Evolutionary conservation across 441 rosid genomes (phyloP).

Genomic region (Daphne laureola): DNA sequence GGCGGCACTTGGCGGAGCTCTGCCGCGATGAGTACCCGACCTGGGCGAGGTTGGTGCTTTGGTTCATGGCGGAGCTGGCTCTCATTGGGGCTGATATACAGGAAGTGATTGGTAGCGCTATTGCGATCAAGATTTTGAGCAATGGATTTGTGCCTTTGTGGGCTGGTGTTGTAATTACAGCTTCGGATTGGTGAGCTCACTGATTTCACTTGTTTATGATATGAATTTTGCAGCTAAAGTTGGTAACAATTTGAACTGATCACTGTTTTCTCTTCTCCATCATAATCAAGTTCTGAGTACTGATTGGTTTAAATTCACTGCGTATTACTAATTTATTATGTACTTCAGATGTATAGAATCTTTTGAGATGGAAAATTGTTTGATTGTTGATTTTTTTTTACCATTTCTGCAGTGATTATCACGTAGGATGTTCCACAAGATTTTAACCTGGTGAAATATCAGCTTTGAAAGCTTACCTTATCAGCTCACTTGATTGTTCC

Average conservation of each 20-base stretch:
- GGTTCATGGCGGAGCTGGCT: slow-evolving; percentile 94
- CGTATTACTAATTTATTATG: too few relatives aligned
- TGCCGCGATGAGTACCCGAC: slow-evolving; percentile 89
- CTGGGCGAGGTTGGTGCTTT: slow-evolving; percentile 68
- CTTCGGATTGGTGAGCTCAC: slow-evolving; percentile 71
- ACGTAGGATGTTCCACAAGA: too few relatives aligned
- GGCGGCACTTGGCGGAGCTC: slow-evolving; percentile 87
- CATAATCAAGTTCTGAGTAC: too few relatives aligned
- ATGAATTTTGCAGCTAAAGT: background rate
- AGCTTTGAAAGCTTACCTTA: background rate
- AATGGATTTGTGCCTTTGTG: slow-evolving; percentile 72
- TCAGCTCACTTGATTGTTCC: slow-evolving; percentile 3
- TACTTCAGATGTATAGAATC: too few relatives aligned
- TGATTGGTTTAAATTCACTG: too few relatives aligned
- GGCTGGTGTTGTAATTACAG: slow-evolving; percentile 78
- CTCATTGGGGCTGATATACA: slow-evolving; percentile 90
- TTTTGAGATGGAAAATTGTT: too few relatives aligned
- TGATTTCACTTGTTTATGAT: background rate
- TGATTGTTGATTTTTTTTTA: too few relatives aligned
- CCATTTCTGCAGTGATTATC: too few relatives aligned
- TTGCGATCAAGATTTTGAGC: slow-evolving; percentile 72
- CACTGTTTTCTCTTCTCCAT: too few relatives aligned
- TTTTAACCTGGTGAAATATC: too few relatives aligned
- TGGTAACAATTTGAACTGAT: background rate
- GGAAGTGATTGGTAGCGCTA: slow-evolving; percentile 92